Evolutionary conservation across 495 filamentous ascomycete species (phyloP), one percentile per base, ranked within the genome.

Genomic region (Penicillium subrubescens): DNA sequence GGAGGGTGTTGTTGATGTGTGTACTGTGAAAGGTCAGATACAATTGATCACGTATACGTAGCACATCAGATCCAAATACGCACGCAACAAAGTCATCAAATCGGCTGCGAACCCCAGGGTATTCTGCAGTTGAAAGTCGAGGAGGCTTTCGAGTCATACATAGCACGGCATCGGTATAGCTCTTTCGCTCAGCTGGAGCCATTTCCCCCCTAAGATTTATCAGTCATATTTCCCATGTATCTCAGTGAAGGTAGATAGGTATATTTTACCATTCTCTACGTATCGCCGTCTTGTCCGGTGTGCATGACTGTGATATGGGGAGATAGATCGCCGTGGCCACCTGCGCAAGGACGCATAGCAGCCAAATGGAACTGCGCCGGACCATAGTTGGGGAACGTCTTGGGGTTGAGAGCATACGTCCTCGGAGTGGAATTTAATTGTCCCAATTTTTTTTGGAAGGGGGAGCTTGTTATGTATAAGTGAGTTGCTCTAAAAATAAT

Each of bases 31-130:
- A 34, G 10, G n/a, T 56, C n/a, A 56, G 51, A 17, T n/a, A 14
- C 8, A 31, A 54, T 12, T 31, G 51, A 23, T 19, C 14, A 54
- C 6, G 17, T 27, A 33, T 12, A 8, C 5, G 8, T 7, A 29
- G 15, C 17, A 17, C 15, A 10, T 48, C 8, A 10, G 52, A n/a
- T 31, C 1, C 29, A 19, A 19, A 34, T 33, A 56, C 53, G 25
- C 11, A 83, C 62, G 81, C 81, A 37, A 84, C 82, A 61, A 86
- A 88, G 58, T 87, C 85, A 65, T 87, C 83, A n/a, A 76, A 82
- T 3, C 84, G 81, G 61, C 71, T 80, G 44, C 77, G 61, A 7
- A 82, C 84, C 5, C 84, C 84, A 0, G 85, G 84, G 58, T 77
- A 83, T 35, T 77, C 71, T 39, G 67, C 65, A n/a, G 73, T 73